Base-by-base conservation (phyloP, 106 monocot species). In the Gastrodia elata region DNA sequence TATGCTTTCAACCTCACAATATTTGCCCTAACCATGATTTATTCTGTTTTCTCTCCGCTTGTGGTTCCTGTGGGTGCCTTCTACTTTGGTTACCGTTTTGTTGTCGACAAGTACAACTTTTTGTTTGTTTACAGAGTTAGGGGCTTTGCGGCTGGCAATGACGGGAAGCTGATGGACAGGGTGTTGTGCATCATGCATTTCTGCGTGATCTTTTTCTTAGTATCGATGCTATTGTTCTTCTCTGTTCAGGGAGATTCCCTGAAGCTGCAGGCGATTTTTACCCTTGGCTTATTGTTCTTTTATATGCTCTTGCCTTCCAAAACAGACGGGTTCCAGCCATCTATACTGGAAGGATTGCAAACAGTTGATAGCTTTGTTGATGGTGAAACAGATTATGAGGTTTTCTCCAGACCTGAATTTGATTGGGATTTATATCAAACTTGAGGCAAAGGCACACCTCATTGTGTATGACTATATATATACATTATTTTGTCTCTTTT, bases 51-150 rank as follows among this genome's bases (percentile, higher is more conserved):
- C 79, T 86, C 97, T 27, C 97, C 97, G 0, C 86, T 97, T 6
- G 86, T 90, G 59, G 97, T 97, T 59, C 97, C 93, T 28, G 90
- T 93, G 0, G 97, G 97, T 59, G 97, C 97, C 44, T 67, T 81
- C 44, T 97, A 97, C 80, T 97, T 97, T 78, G 97, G 97, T 8
- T 97, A 97, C 40, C 78, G 97, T 1, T 97, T 90, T 68, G 20
- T 97, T 26, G 97, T 97, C 71, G 97, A 97, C 78, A 97, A 97
- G 76, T 97, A 97, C 65, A 97, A 97, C 67, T 97, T 97, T 88
- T 86, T 97, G 79, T 97, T 97, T 70, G 93, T 97, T 34, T 97
- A 97, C 77, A 87, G 97, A 88, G 90, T 84, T 68, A 83, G 88
- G 48, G 97, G 97, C 36, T 93, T 97, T 39, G 90, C 90, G 16